Conservation (phyloP, 2,329 filamentous ascomycete species). For the Thielaviopsis euricoi region DNA sequence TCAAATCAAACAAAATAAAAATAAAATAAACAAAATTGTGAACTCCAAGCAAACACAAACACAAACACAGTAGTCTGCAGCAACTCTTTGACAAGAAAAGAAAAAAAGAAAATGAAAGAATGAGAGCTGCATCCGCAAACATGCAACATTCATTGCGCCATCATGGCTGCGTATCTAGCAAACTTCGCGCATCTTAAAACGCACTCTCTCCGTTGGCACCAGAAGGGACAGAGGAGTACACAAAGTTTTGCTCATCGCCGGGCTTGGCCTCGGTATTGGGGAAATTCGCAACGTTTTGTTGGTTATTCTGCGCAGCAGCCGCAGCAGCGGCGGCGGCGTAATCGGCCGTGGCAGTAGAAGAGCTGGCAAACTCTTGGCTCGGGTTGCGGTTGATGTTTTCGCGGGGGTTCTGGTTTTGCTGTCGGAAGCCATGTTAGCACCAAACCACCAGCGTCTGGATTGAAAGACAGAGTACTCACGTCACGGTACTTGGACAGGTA, state of each 20-base stretch:
- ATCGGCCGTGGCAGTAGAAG: constrained; percentile 17
- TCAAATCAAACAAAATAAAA: neutral
- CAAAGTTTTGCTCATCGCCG: neutral
- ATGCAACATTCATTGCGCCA: neutral
- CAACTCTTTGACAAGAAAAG: neutral
- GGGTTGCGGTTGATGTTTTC: constrained; percentile 1
- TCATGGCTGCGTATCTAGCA: too few relatives aligned
- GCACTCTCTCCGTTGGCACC: neutral
- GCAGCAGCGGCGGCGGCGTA: constrained; percentile 15
- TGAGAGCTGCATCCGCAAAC: neutral
- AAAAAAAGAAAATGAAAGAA: too few relatives aligned
- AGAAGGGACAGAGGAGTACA: neutral
- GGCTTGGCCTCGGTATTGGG: neutral
- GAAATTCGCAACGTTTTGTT: constrained; percentile 16
- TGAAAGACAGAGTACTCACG: constrained; percentile 38
- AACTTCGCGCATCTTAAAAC: neutral
- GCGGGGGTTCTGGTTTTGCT: constrained; percentile 8
- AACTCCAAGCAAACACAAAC: neutral
- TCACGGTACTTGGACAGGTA: constrained; percentile 96
- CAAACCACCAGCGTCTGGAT: neutral
- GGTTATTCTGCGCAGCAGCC: neutral
- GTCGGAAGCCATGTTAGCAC: neutral
- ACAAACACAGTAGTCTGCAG: neutral
- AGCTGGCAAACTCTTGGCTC: constrained; percentile 5
- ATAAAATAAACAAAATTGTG: neutral